Evolutionary conservation across 2,329 filamentous ascomycete species (phyloP), one percentile per base, ranked within the genome.

Genomic region (Didymella pomorum): DNA sequence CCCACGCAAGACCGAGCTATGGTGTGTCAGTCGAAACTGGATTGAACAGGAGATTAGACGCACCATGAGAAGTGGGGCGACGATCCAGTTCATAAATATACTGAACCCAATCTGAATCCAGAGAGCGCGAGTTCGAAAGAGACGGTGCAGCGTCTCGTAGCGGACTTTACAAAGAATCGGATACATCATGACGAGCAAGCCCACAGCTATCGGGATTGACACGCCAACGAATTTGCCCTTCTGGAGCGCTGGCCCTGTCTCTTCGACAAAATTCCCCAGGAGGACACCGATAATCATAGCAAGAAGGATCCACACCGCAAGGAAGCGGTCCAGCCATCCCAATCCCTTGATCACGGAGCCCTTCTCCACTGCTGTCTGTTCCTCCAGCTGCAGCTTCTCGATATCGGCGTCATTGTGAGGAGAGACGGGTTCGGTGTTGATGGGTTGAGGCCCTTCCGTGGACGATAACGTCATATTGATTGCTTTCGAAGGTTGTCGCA

Each of bases 291-390:
- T 31, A 46, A 46, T 46, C 43, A 46, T 46, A 46, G 43, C 43
- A 46, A 46, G 43, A 46, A 46, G 43, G n/a, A 46, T 46, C 43
- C 43, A 46, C 43, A 46, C 43, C 43, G 43, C 43, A 46, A 46
- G 43, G 12, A 46, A 46, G 43, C 43, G 43, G 43, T 46, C 43
- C 43, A 46, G 25, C 43, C 43, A 46, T 29, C 43, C 43, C 12
- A 46, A 12, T 20, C 43, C 43, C n/a, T 46, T 46, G 43, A 46
- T 31, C 16, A 46, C 43, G 3, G 43, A 46, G 25, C 28, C 44
- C 11, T 47, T 47, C 44, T 47, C 21, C 44, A 47, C 44, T 33
- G 44, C 44, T 47, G 18, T 14, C 14, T 47, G 44, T 47, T 47
- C 44, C 44, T 47, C 44, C 2, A 47, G 44, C 44, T 23, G 29